Evolutionary conservation across 73 alveolate genomes (phyloP).

Genomic region (Paramecium caudatum): DNA sequence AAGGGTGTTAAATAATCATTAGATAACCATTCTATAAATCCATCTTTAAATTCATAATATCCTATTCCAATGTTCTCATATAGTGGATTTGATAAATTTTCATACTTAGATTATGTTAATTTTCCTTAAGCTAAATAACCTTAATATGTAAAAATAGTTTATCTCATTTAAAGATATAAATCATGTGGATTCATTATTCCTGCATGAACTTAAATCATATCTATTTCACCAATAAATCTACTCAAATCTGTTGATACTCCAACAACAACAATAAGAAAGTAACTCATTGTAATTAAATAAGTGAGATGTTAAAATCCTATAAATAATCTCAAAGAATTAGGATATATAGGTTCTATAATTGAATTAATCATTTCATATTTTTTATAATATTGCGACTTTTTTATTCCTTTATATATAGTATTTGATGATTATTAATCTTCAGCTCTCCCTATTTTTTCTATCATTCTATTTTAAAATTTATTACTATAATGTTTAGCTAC

Average conservation of each 20-base stretch:
- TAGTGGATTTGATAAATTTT: neutral
- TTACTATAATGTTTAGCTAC: neutral
- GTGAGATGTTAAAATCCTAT: neutral
- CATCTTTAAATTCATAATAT: conserved; percentile 43
- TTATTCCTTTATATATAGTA: neutral
- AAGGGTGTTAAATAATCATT: neutral
- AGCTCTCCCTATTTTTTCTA: neutral
- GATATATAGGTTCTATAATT: neutral
- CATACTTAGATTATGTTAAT: neutral
- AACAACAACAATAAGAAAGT: neutral
- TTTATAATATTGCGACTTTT: conserved; percentile 11
- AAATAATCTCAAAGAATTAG: conserved; percentile 16
- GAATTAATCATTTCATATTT: conserved; percentile 32
- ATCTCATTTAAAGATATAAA: neutral
- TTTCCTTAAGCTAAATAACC: neutral
- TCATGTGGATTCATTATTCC: conserved; percentile 39
- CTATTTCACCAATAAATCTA: conserved; percentile 47
- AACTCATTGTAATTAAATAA: neutral
- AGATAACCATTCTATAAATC: neutral
- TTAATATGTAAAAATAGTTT: conserved; percentile 21
- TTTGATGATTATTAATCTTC: conserved; percentile 26
- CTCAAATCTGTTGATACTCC: conserved; percentile 12
- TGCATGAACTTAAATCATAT: conserved; percentile 30
- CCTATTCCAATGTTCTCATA: conserved; percentile 1
- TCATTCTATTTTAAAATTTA: neutral